Evolutionary conservation across 2,329 filamentous ascomycete species (phyloP).

Genomic region (Cladosporium sp.): DNA sequence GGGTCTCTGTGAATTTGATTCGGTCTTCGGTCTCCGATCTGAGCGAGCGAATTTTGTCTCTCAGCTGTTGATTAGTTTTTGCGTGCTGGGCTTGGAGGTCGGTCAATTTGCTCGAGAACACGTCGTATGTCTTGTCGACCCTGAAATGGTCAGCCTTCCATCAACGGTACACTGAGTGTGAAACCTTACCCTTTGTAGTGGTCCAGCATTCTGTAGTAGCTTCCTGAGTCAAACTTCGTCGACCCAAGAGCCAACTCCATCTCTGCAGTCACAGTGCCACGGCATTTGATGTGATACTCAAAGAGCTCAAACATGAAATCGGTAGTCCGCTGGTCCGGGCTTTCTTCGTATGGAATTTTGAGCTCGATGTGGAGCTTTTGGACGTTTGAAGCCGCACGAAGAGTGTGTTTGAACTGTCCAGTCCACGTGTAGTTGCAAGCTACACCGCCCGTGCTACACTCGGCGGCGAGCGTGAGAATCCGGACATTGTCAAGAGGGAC

Average conservation of each 20-base stretch:
- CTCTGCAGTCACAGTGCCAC: background rate
- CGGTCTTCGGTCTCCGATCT: background rate
- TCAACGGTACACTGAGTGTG: background rate
- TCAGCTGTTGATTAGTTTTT: background rate
- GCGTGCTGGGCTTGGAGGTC: background rate
- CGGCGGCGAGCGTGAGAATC: background rate
- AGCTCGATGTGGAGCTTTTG: background rate
- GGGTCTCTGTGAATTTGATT: background rate
- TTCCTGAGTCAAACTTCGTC: background rate
- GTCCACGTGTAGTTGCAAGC: background rate
- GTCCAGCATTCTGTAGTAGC: background rate
- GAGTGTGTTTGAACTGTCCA: background rate
- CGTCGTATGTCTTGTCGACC: background rate
- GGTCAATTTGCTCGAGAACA: background rate
- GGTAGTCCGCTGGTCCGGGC: background rate
- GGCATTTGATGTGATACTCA: background rate
- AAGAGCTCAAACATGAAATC: background rate
- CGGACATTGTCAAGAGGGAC: background rate
- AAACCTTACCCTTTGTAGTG: background rate
- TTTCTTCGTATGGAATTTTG: background rate
- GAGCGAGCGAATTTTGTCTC: background rate
- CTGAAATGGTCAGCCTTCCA: background rate
- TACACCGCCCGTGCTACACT: background rate
- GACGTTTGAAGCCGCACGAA: background rate
- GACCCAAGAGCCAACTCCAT: background rate